Evolutionary conservation across 2,329 filamentous ascomycete species (phyloP).

Genomic region (Rosellinia necatrix): DNA sequence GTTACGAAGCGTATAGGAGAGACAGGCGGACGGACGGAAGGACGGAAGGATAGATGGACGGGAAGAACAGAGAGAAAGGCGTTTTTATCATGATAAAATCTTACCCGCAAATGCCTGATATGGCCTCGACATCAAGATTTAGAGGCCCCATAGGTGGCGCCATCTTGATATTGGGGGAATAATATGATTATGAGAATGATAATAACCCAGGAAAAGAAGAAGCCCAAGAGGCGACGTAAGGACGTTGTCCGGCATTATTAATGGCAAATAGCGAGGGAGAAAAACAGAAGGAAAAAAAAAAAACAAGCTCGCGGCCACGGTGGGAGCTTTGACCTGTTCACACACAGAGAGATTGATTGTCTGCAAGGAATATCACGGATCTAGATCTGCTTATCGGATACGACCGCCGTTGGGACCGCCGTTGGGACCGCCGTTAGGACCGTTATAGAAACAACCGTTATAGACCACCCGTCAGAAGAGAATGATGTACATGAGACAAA

Average conservation of each 20-base stretch:
- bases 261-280: no score
- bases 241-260: not conserved
- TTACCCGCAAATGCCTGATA: slow-evolving; percentile 89
- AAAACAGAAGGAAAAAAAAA: no score
- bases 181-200: no score
- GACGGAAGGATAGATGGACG: no score
- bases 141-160: slow-evolving; percentile 59
- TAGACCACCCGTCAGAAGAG: not conserved
- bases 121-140: slow-evolving; percentile 83
- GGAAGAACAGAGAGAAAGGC: no score
- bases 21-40: no score
- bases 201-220: not conserved
- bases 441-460: no score
- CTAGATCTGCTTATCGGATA: not conserved
- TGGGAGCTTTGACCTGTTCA: not conserved
- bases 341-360: slow-evolving; percentile 5
- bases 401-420: not conserved
- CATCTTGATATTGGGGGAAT: slow-evolving; percentile 50
- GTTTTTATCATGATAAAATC: no score
- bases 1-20: not conserved
- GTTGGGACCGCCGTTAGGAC: no score
- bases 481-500: no score
- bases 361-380: not conserved
- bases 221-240: not conserved
- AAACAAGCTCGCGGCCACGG: no score